Percentiles rank a stretch among this genome's conserved stretches.
Evolutionary conservation across 306 rosid genomes (phyloP).

Genomic region (Prosopis cineraria): DNA sequence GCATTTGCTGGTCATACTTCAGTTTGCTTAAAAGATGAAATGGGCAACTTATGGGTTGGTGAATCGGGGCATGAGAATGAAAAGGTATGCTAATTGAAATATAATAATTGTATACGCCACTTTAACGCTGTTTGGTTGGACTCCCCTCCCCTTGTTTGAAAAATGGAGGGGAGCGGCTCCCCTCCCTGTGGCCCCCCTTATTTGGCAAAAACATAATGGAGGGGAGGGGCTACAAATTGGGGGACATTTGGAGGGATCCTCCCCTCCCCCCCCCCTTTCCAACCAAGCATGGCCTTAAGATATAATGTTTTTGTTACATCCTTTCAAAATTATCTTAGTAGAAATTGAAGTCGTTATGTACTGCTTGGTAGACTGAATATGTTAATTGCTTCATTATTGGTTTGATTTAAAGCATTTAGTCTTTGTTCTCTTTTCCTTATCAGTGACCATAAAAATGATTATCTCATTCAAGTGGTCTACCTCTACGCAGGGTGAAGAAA

Average conservation of each 20-base stretch:
- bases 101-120: slow-evolving; percentile 10
- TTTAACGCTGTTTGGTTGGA: too few species aligned
- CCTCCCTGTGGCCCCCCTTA: too few species aligned
- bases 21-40: slow-evolving; percentile 95
- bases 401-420: too few species aligned
- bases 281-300: too few species aligned
- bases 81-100: slow-evolving; percentile 54
- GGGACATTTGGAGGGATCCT: too few species aligned
- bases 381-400: slow-evolving; percentile 6
- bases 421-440: too few species aligned
- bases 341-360: not conserved
- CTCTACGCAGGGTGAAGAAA: slow-evolving; percentile 84
- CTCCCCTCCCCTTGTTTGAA: too few species aligned
- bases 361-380: slow-evolving; percentile 1
- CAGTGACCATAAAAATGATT: not conserved
- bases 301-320: not conserved
- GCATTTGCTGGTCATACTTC: slow-evolving; percentile 99
- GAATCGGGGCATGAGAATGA: slow-evolving; percentile 99
- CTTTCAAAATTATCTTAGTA: not conserved
- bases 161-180: too few species aligned
- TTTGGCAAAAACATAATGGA: too few species aligned
- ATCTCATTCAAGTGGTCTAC: slow-evolving; percentile 25
- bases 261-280: too few species aligned
- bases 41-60: slow-evolving; percentile 95
- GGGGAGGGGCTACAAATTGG: too few species aligned